Percentiles rank a stretch among this genome's conserved stretches.
Evolutionary conservation across 2,329 filamentous ascomycete species (phyloP).

Genomic region (Neofusicoccum umdonicola): DNA sequence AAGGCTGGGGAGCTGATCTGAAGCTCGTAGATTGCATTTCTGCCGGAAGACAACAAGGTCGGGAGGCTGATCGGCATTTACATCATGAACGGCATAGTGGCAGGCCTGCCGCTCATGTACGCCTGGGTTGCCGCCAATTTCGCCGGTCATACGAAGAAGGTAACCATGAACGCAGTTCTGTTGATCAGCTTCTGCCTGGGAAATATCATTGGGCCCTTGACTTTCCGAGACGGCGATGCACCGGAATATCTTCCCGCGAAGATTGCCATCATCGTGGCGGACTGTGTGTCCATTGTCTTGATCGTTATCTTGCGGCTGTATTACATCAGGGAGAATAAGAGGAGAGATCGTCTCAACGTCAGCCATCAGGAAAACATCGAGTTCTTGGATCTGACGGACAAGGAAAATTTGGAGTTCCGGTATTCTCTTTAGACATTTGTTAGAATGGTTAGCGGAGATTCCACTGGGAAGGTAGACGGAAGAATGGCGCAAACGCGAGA

Average conservation of each 20-base stretch:
- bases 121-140: constrained; percentile 24
- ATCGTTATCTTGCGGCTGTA: constrained; percentile 23
- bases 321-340: constrained; percentile 31
- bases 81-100: constrained; percentile 23
- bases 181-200: constrained; percentile 43
- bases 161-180: constrained; percentile 35
- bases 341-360: constrained; percentile 21
- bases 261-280: constrained; percentile 39
- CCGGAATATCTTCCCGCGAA: constrained; percentile 39
- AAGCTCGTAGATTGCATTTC: constrained; percentile 20
- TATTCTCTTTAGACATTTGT: constrained; percentile 12
- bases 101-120: constrained; percentile 23
- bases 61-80: constrained; percentile 24
- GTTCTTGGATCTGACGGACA: constrained; percentile 19
- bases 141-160: constrained; percentile 39
- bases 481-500: no score
- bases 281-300: constrained; percentile 33
- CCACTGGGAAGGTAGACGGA: no score
- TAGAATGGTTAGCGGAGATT: no score
- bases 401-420: constrained; percentile 24
- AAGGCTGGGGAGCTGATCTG: constrained; percentile 17
- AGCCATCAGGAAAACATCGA: constrained; percentile 24
- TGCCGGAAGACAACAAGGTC: constrained; percentile 19
- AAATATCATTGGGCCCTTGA: constrained; percentile 41
- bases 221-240: constrained; percentile 29